A percentile compares a stretch with the other conserved stretches of the same genome.
phyloP scores from a whole-genome alignment of 805 yeast genomes.

The Saccharomycopsis schoenii region DNA sequence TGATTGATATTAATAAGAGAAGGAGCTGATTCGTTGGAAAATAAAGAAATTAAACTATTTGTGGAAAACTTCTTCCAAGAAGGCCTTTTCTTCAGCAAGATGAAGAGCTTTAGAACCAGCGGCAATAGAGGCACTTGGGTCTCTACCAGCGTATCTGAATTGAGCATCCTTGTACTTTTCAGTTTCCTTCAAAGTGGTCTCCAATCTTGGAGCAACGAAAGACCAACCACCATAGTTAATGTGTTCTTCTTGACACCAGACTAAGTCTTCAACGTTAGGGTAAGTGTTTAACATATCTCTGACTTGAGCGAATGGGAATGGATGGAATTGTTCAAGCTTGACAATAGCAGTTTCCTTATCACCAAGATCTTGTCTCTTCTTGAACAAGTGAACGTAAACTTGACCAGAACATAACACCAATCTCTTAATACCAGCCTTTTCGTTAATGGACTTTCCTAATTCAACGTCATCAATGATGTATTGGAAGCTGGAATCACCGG shows the following conservation, averaged over 20 bases:
- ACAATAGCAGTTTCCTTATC: constrained; percentile 81
- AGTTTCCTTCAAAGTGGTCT: constrained; percentile 68
- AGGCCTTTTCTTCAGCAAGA: constrained; percentile 75
- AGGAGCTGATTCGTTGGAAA: neutral
- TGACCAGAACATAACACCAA: constrained; percentile 84
- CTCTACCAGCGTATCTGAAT: constrained; percentile 91
- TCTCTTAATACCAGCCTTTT: constrained; percentile 80
- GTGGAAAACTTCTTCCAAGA: constrained; percentile 65
- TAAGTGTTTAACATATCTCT: constrained; percentile 73
- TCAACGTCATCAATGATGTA: constrained; percentile 94
- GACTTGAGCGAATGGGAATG: constrained; percentile 96
- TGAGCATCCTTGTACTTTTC: constrained; percentile 46
- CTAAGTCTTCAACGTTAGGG: constrained; percentile 78
- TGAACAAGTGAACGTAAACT: constrained; percentile 85
- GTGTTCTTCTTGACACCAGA: constrained; percentile 99
- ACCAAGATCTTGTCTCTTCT: constrained; percentile 70
- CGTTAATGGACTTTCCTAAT: constrained; percentile 64
- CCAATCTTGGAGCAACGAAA: constrained; percentile 73
- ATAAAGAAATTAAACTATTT: neutral
- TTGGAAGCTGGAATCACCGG: constrained; percentile 85
- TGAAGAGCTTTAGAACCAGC: constrained; percentile 93
- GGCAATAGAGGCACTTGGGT: constrained; percentile 96
- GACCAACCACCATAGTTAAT: constrained; percentile 91
- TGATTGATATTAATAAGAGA: neutral
- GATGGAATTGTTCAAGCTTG: constrained; percentile 90